Evolutionary conservation across 2,329 filamentous ascomycete genomes (phyloP), one percentile per base, ranked within the genome.

Genomic region (Phaeosphaeriaceae sp.): DNA sequence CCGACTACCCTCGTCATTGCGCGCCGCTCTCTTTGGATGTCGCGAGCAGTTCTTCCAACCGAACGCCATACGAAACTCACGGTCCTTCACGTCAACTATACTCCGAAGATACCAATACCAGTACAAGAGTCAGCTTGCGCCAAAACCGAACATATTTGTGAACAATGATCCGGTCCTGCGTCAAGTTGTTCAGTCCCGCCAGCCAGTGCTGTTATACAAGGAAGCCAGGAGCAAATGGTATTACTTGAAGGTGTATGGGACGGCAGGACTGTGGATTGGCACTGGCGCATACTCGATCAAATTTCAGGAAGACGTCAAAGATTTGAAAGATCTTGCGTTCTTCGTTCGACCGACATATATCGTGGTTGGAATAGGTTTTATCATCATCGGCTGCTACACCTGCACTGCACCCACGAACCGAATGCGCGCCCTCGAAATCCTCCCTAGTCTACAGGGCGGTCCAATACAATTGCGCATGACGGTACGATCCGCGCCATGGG

Each of bases 291-390:
- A 60, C 44, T 65, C 66, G 4, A 69, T 75, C 48, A 73, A 72
- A 32, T 76, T 71, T 56, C 71, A 72, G 56, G 64, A 71, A 17
- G 66, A 77, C 15, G 68, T 75, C 19, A 68, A 70, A 48, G 72
- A 73, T 40, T 58, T 69, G 15, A 64, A 64, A 28, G 74, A 70
- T 24, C 58, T 75, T 3, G 63, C 73, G 1, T 72, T 68, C 52
- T 78, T 76, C 52, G 72, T 78, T 1, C 64, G 69, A 17, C 73
- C 70, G 2, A 73, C 70, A 3, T 78, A 78, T 42, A 58, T 74
- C n/a, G 62, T 74, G n/a, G 66, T 76, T 9, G 69, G 69, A 11
- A 15, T 74, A 22, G 60, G 65, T 15, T 69, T 76, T 43, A 51
- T 74, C 13, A 65, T 55, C 10, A 74, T 77, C 32, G 73, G 71